phyloP scores from a whole-genome alignment of 441 rosid species.

The Syzygium syzygioides region DNA sequence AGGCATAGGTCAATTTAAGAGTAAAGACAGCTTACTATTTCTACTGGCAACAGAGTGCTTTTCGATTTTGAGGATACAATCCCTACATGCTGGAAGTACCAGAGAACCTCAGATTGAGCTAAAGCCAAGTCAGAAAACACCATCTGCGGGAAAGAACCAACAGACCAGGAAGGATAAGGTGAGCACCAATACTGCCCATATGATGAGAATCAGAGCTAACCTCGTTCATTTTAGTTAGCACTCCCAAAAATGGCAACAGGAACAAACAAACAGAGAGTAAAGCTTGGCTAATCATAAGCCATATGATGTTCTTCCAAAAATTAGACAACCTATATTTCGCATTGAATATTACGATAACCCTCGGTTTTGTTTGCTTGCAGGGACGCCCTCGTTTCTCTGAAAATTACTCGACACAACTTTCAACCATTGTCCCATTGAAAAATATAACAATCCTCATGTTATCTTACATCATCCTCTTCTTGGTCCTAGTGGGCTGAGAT shows the following conservation, averaged over 20 bases:
- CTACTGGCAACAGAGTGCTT: slow-evolving; percentile 62
- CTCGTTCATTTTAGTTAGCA: not conserved
- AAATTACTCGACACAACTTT: not conserved
- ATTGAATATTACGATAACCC: not conserved
- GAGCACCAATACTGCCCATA: not conserved
- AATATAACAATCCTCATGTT: not conserved
- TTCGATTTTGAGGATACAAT: slow-evolving; percentile 81
- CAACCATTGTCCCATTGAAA: not conserved
- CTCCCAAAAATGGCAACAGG: not conserved
- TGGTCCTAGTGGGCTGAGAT: not conserved
- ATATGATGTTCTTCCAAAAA: not conserved
- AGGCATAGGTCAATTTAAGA: not conserved
- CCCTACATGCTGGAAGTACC: slow-evolving; percentile 97
- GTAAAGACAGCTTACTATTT: slow-evolving; percentile 46
- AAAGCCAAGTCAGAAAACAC: slow-evolving; percentile 93
- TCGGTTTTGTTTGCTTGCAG: not conserved
- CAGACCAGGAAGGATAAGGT: not conserved
- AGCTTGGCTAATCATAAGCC: not conserved
- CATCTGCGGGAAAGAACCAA: slow-evolving; percentile 44
- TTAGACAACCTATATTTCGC: not conserved
- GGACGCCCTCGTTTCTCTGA: not conserved
- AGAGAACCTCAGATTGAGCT: slow-evolving; percentile 90
- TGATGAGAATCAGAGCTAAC: not conserved
- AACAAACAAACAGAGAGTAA: not conserved
- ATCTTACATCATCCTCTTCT: not conserved